Evolutionary conservation across 1,139 yeast genomes (phyloP), one percentile per base, ranked within the genome.

Genomic region (Kodamaea alishanica): DNA sequence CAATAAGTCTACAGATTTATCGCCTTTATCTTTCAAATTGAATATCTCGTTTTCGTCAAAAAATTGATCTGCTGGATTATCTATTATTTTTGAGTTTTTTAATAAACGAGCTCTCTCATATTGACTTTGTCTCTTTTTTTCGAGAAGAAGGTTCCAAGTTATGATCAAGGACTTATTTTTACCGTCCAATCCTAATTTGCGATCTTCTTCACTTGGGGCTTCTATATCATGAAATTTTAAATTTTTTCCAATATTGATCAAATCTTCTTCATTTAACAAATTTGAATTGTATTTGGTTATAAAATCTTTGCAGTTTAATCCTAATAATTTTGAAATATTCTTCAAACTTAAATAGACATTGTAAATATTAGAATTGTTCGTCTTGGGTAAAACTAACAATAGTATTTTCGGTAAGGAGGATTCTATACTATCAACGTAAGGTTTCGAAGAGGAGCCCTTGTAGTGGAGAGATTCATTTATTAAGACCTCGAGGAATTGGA

Each of bases 401-500:
- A 84, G 56, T 3, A 84, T 71, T 28, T 58, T 48, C 0, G 78
- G 79, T 37, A 78, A 56, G 24, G 70, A 62, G 10, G 54, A 52
- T 40, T 68, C 58, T 28, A 77, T 50, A 26, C 59, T 66, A 28
- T 63, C 63, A n/a, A 81, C 61, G 52, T 81, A 83, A 24, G 73
- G 78, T 45, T 61, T 66, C 38, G 56, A 61, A 3, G 68, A 60
- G 4, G 8, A 7, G 29, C 29, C 29, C 27, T 34, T 38, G 8
- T 59, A 55, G 35, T 56, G 51, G 33, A 55, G 61, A 6, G 73
- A 64, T 40, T 69, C 70, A 30, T 58, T 55, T 6, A 76, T 59
- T 29, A 86, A 60, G 6, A 80, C 74, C 45, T 84, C 92, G 2
- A 87, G 58, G 50, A 85, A 80, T 54, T 79, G 86, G 43, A 87